Evolutionary conservation across 2,329 filamentous ascomycete genomes (phyloP), one percentile per base, ranked within the genome.

Genomic region (Macrophomina phaseolina): DNA sequence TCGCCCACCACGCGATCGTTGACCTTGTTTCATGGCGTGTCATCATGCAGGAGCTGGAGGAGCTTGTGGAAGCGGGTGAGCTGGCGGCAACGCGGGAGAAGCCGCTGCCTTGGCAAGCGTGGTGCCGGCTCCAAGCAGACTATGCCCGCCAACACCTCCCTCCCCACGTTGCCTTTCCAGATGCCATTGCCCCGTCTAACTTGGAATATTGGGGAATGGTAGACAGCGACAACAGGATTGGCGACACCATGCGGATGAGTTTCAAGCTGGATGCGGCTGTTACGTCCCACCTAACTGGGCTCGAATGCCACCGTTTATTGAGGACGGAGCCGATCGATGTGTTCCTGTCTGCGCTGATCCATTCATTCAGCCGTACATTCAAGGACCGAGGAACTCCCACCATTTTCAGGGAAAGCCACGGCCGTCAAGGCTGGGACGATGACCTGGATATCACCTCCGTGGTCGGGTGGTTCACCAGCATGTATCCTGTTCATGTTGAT

Each of bases 11-110:
- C 64, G 68, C 79, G 0, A 69, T 78, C 9, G 71, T 78, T 16
- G 77, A 79, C 56, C 71, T 80, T 1, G 78, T 80, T 3, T 80
- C 77, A 0, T 80, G 78, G 78, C 75, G 78, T n/a, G 72, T 80
- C 30, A 72, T 80, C 23, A 70, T 80, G 4, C 73, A 78, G 60
- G 77, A 80, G 55, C 64, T 80, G 8, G 76, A 80, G 58, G 75
- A 74, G 30, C 65, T 77, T 11, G 69, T 78, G 6, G 12, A 46
- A 23, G 73, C 69, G 55, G 73, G 73, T 36, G 65, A 68, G 45
- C 69, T 67, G 14, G 72, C 73, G 8, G 70, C 68, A 38, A 69
- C 36, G 18, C 53, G 53, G 4, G 53, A 73, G 65, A 75, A 75
- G 51, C 74, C 72, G 52, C 65, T 79, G 32, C 72, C 78, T 6